A percentile compares a stretch with the other conserved stretches of the same genome.
These are phyloP conservation scores for Eutreptiella sp. DNA, from an alignment of 208 protist species.

Conservation along the genomic window DNA sequence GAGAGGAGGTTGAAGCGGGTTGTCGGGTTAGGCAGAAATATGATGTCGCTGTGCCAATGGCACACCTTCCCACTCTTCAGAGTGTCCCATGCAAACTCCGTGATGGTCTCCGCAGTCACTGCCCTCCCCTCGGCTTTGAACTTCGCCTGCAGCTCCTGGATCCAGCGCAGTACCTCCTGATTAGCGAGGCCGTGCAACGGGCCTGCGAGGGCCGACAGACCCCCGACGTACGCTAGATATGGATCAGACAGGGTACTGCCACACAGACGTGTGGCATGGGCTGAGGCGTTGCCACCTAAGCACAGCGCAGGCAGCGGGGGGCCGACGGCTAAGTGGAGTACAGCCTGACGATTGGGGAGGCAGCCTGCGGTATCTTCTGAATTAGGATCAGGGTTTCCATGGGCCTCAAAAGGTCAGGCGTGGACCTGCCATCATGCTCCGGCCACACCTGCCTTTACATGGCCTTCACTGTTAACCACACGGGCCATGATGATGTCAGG, in stretches of 20 bases:
- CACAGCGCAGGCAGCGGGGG: no score
- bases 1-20: no score
- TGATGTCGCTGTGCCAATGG: conserved; percentile 28
- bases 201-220: conserved; percentile 90
- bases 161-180: conserved; percentile 88
- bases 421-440: no score
- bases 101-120: conserved; percentile 57
- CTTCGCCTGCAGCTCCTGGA: conserved; percentile 54
- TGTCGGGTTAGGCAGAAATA: background rate
- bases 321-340: conserved; percentile 36
- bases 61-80: conserved; percentile 67
- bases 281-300: conserved; percentile 94
- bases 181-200: conserved; percentile 95
- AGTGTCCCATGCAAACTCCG: conserved; percentile 76
- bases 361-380: no score
- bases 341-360: no score
- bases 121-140: conserved; percentile 40
- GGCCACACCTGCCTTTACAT: no score
- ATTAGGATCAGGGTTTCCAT: no score
- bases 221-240: conserved; percentile 88
- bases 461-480: no score
- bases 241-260: conserved; percentile 93
- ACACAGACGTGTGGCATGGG: conserved; percentile 93
- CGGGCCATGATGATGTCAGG: no score
- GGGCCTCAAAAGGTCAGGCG: no score